Percentiles rank a stretch among this genome's conserved stretches.
Conservation (phyloP, 768 basidiomycete genomes). For the Trametes coccinea region DNA sequence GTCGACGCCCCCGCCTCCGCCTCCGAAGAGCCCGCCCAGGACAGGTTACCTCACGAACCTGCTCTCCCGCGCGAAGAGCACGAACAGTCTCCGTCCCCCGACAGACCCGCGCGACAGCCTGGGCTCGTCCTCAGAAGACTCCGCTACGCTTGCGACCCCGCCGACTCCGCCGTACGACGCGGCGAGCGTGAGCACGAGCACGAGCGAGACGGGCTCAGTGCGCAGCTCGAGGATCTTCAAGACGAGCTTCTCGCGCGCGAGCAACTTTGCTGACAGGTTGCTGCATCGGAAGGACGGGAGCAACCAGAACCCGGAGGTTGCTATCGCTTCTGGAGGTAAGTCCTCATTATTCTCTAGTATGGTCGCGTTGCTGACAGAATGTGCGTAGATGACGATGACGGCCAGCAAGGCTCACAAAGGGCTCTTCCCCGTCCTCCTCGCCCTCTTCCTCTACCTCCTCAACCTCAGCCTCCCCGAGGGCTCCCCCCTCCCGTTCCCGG, state of each 20-base stretch:
- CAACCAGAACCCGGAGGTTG: constrained; percentile 17
- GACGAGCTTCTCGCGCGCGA: constrained; percentile 30
- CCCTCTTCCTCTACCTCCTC: constrained; percentile 18
- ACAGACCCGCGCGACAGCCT: constrained; percentile 57
- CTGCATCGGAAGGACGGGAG: constrained; percentile 26
- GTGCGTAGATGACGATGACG: constrained; percentile 19
- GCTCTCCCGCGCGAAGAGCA: constrained; percentile 23
- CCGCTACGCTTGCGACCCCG: constrained; percentile 59
- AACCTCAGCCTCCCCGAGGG: constrained; percentile 12
- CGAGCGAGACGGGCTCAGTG: constrained; percentile 33
- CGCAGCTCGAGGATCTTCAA: constrained; percentile 36
- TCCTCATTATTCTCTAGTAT: background rate
- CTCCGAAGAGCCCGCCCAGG: constrained; percentile 22
- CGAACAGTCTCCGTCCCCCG: constrained; percentile 24
- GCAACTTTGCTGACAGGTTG: constrained; percentile 29
- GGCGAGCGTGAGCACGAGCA: constrained; percentile 18
- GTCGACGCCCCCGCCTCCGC: constrained; percentile 18
- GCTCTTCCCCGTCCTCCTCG: constrained; percentile 17
- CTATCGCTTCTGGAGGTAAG: constrained; percentile 20
- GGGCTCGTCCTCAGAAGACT: constrained; percentile 70
- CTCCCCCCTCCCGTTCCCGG: constrained; percentile 17
- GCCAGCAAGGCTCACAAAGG: constrained; percentile 8
- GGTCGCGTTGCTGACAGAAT: background rate
- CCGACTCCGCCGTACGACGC: constrained; percentile 43
- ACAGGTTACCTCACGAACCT: constrained; percentile 45